Percentiles rank a stretch among this genome's conserved stretches.
phyloP scores from a whole-genome alignment of 768 basidiomycete genomes.

The Collybia nuda region DNA sequence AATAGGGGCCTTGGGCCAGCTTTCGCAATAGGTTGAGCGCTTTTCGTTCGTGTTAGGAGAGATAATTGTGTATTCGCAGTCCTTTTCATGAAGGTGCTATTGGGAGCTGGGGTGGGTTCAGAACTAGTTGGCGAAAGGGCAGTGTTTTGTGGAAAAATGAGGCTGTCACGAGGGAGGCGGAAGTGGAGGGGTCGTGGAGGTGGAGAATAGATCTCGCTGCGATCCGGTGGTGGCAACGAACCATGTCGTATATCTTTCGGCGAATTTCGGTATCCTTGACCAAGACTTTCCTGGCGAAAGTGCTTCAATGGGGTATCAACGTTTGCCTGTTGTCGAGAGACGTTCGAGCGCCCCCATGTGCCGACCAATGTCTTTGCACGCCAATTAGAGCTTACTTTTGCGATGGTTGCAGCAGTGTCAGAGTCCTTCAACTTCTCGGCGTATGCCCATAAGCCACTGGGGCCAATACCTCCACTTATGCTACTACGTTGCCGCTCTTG shows the following conservation, averaged over 20 bases:
- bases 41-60: constrained; percentile 35
- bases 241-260: constrained; percentile 26
- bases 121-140: constrained; percentile 28
- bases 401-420: constrained; percentile 64
- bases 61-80: constrained; percentile 41
- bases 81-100: constrained; percentile 33
- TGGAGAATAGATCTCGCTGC: constrained; percentile 42
- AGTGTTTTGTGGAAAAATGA: constrained; percentile 30
- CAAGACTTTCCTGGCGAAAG: constrained; percentile 6
- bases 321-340: background rate
- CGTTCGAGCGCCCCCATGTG: constrained; percentile 31
- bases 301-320: constrained; percentile 12
- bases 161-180: constrained; percentile 56
- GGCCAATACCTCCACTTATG: too few species aligned
- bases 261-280: constrained; percentile 1
- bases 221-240: constrained; percentile 39
- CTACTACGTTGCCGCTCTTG: constrained; percentile 3
- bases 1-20: constrained; percentile 66
- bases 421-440: constrained; percentile 75
- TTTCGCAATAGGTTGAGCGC: constrained; percentile 39
- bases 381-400: constrained; percentile 79
- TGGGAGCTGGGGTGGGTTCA: constrained; percentile 21
- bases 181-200: constrained; percentile 61
- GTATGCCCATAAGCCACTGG: constrained; percentile 62
- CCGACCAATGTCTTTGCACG: constrained; percentile 58